Base-by-base conservation (phyloP, 352 stramenopile genomes). In the Blastocystis sp. region DNA sequence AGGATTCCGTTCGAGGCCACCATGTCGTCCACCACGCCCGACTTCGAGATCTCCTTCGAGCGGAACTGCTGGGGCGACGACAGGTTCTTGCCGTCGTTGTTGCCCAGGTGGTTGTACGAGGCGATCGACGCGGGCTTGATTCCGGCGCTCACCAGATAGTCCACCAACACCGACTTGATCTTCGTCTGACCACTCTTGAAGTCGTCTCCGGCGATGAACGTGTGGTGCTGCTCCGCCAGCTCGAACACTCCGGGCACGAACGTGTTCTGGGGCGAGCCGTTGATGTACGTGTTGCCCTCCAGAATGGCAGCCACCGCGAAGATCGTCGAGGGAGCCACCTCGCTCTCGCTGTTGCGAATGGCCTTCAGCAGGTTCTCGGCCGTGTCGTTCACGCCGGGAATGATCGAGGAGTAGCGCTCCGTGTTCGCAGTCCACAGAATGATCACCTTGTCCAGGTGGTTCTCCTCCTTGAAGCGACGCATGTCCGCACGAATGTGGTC, bases 161-260 rank as follows among this genome's bases (percentile, higher is more conserved):
- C 96, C n/a, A 98, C 94, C 53, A 99, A 91, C 34, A 98, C 96
- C 79, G 90, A 96, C 90, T 99, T 99, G 87, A 99, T 98, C 91
- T 99, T 99, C 34, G 96, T 99, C 90, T 99, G 96, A 48, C 96
- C 96, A 77, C 92, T 97, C 91, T 99, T 99, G 91, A 99, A 99
- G 90, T 99, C 96, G 88, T 99, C 96, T 54, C 96, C 96, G 53
- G 93, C 96, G 77, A 99, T 95, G 87, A 97, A 98, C 16, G 97
- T 89, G 73, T 95, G 93, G 87, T 97, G 94, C 87, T 93, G 89
- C 88, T 95, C 91, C 6, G 93, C 93, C 44, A 97, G 88, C 88
- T 99, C 94, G 44, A 98, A 87, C 42, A 98, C 94, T 84, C 95
- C 96, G 21, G 96, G 96, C 49, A 99, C 95, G 87, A 99, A 98